Evolutionary conservation across 2,329 filamentous ascomycete species (phyloP).

Genomic region (Colletotrichum chlorophyti): DNA sequence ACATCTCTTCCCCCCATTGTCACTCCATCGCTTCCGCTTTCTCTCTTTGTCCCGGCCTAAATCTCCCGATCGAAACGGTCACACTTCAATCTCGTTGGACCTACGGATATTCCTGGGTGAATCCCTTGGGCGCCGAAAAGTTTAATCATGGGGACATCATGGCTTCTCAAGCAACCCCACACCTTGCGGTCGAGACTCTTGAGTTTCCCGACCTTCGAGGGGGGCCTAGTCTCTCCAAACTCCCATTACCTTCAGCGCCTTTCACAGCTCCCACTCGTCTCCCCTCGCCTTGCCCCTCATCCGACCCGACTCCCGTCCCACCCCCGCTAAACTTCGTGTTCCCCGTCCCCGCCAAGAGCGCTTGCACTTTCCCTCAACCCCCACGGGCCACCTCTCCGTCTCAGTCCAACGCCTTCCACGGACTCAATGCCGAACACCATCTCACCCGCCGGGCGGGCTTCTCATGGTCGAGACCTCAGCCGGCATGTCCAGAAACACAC

Average conservation of each 20-base stretch:
- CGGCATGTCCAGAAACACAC: neutral
- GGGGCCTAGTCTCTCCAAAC: too few relatives aligned
- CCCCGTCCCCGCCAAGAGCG: slow-evolving; percentile 10
- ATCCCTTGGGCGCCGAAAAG: neutral
- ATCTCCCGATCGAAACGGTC: neutral
- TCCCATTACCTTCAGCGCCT: too few relatives aligned
- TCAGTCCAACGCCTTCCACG: neutral
- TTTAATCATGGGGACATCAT: neutral
- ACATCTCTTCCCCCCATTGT: neutral
- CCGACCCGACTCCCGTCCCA: too few relatives aligned
- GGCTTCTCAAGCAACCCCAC: neutral
- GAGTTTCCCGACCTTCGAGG: too few relatives aligned
- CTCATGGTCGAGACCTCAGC: neutral
- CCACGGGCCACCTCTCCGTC: neutral
- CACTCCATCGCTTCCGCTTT: slow-evolving; percentile 12
- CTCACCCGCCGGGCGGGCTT: slow-evolving; percentile 3
- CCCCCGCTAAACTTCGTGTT: slow-evolving; percentile 1
- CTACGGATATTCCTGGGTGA: neutral
- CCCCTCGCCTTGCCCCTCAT: too few relatives aligned
- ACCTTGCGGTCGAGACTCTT: neutral
- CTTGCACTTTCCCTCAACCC: slow-evolving; percentile 20
- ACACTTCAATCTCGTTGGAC: neutral
- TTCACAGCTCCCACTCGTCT: too few relatives aligned
- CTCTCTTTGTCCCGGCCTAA: neutral
- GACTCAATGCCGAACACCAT: slow-evolving; percentile 18